Base-by-base conservation (phyloP, 176 grass and related monocot species). In the Cenchrus purpureus region DNA sequence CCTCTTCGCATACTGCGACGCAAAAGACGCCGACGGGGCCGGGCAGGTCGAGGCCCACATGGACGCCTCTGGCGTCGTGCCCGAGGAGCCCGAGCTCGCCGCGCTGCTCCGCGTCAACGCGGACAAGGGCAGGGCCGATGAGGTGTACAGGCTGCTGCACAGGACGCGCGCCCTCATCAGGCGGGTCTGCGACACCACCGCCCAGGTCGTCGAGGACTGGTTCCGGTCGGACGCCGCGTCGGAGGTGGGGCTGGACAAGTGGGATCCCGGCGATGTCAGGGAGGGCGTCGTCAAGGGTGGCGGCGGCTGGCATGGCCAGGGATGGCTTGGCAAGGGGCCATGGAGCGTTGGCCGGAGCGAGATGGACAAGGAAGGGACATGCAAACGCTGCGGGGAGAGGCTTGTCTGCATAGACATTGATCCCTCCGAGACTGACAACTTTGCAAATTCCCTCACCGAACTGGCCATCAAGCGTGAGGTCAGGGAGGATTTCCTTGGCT, bases 351-450 rank as follows among this genome's bases (percentile, higher is more conserved):
- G 75, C 9, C 87, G 72, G 63, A 95, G 70, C 63, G 48, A 88
- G 73, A 90, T 98, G 95, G 91, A 86, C 79, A 86, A 79, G 65
- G 57, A 73, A 1, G 95, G 95, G 10, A 84, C 86, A 46, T 98
- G 95, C 69, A 76, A 67, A 62, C 80, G 65, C 9, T 98, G 95
- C 61, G 67, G 76, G 20, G 89, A 95, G 89, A 95, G 54, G 91
- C 87, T 98, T 58, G 87, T 91, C 37, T 98, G 91, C 77, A 95
- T 95, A 77, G 95, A 98, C 76, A 98, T 95, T 16, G 92, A 97
- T 61, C 95, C 95, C 53, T 69, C 54, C 0, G 92, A 97, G 82
- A 97, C 95, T 0, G 86, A 93, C 54, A 89, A 34, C 45, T 97
- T 97, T 77, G 88, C 88, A 16, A 88, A 87, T 46, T 92, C 92